Conservation (phyloP, 148 eudicot genomes). For the Fagopyrum esculentum region DNA sequence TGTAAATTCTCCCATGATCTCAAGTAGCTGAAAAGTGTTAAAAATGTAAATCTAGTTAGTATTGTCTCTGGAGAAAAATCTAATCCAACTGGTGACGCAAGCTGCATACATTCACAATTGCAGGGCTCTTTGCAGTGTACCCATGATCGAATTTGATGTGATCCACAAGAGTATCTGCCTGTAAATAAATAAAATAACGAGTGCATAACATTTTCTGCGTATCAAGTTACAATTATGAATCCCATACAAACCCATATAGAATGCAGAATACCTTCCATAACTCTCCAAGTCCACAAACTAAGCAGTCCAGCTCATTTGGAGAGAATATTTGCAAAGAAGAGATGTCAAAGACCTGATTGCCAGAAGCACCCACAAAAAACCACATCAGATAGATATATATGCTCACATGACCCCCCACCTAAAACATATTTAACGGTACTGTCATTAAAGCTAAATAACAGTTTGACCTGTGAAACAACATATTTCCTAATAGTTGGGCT, state of each 20-base stretch:
- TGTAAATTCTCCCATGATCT: constrained; percentile 92
- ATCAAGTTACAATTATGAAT: neutral
- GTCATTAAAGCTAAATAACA: neutral
- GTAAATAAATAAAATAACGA: constrained; percentile 26
- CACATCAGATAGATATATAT: neutral
- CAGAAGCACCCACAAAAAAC: constrained; percentile 6
- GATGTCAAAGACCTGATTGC: constrained; percentile 76
- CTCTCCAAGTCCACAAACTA: constrained; percentile 95
- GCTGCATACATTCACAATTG: constrained; percentile 51
- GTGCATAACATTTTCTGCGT: neutral
- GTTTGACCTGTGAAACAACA: neutral
- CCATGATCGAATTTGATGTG: constrained; percentile 98
- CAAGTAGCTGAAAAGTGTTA: constrained; percentile 51
- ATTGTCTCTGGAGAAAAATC: neutral
- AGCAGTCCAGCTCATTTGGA: constrained; percentile 81
- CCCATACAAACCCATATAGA: neutral
- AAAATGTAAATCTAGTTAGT: neutral
- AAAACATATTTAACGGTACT: neutral
- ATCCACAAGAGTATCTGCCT: constrained; percentile 86
- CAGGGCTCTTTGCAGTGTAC: constrained; percentile 95
- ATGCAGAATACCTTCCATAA: constrained; percentile 77
- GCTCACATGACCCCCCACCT: neutral
- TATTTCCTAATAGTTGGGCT: neutral
- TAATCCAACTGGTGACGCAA: neutral
- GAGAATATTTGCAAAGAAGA: constrained; percentile 80